A percentile compares a stretch with the other conserved stretches of the same genome.
Evolutionary conservation across 1,284 basidiomycete genomes (phyloP).

Genomic region (Cutaneotrichosporon cutaneum): DNA sequence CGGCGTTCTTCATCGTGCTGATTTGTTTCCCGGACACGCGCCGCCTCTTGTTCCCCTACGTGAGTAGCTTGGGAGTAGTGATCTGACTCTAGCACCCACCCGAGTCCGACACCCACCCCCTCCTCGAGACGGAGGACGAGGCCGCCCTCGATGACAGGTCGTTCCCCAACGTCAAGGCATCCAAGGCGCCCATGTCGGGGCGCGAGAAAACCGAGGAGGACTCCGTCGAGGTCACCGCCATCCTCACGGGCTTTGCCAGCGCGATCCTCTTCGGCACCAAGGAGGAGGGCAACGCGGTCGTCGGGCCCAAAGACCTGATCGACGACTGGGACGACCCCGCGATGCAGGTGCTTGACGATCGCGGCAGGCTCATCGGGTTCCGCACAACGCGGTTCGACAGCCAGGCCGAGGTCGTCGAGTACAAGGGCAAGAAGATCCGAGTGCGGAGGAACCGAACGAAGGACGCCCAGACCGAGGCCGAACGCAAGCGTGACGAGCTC

Average conservation of each 20-base stretch:
- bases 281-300: constrained; percentile 43
- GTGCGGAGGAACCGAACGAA: constrained; percentile 13
- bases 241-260: constrained; percentile 48
- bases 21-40: constrained; percentile 57
- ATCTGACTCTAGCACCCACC: not conserved
- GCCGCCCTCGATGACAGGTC: not conserved
- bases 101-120: not conserved
- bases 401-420: not conserved
- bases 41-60: constrained; percentile 57
- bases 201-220: constrained; percentile 55
- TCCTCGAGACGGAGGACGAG: not conserved
- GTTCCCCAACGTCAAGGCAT: not conserved
- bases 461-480: constrained; percentile 42
- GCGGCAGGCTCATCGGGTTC: constrained; percentile 4
- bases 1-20: constrained; percentile 53
- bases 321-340: constrained; percentile 9
- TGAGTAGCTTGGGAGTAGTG: constrained; percentile 7
- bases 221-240: constrained; percentile 52
- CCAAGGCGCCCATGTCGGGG: constrained; percentile 42
- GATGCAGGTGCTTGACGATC: constrained; percentile 12
- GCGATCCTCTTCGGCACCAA: constrained; percentile 40
- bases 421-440: constrained; percentile 1
- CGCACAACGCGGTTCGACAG: not conserved
- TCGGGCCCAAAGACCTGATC: constrained; percentile 11
- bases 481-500: constrained; percentile 52